These are phyloP conservation scores for Kitagawia praeruptora DNA, from an alignment of 129 eudicot genomes.

Conservation along the genomic window DNA sequence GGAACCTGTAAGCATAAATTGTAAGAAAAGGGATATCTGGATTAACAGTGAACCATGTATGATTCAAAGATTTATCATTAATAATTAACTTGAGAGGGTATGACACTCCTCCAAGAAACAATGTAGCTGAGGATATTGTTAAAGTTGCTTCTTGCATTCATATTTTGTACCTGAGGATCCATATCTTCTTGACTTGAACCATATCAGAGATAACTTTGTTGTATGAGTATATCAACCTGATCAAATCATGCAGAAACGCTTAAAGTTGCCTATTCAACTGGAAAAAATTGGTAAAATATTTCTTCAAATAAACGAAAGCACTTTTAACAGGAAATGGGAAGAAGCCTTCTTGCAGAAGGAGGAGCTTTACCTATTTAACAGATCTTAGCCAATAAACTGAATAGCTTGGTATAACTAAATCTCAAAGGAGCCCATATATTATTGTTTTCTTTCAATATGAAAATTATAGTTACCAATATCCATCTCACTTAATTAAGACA, in stretches of 20 bases:
- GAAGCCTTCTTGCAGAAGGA: not conserved
- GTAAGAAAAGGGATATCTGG: not conserved
- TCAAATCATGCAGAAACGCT: conserved; percentile 12
- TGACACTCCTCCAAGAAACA: not conserved
- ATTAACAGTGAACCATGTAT: not conserved
- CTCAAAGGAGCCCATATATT: too few species aligned
- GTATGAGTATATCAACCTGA: conserved; percentile 70
- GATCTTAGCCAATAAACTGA: too few species aligned
- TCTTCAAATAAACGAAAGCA: not conserved
- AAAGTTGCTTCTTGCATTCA: not conserved
- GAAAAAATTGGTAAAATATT: not conserved
- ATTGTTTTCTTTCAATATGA: too few species aligned
- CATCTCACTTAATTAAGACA: too few species aligned
- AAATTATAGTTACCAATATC: too few species aligned
- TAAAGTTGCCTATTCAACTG: not conserved
- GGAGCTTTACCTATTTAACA: not conserved
- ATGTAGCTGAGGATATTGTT: not conserved
- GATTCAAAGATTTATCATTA: not conserved
- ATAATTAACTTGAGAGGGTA: not conserved
- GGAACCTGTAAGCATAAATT: conserved; percentile 26
- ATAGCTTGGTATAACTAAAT: too few species aligned
- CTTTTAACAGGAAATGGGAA: not conserved
- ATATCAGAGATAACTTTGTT: conserved; percentile 87
- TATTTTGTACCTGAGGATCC: conserved; percentile 39
- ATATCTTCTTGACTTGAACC: conserved; percentile 41